Percentiles rank a stretch among this genome's conserved stretches.
Evolutionary conservation across 129 eudicot species (phyloP).

Genomic region (sunflower (Helianthus annuus)): DNA sequence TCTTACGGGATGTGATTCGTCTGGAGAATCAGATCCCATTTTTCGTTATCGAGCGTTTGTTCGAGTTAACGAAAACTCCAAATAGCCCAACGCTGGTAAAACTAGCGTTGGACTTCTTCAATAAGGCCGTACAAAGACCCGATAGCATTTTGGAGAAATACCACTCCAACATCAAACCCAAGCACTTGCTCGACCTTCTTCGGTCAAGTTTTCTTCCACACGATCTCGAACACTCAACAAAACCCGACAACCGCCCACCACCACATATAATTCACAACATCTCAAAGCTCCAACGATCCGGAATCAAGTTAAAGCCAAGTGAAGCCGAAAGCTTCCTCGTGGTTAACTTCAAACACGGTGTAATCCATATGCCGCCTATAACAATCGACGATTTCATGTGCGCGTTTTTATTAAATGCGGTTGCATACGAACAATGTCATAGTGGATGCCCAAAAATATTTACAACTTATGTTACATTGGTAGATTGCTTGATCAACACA

Average conservation of each 20-base stretch:
- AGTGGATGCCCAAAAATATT: slow-evolving; percentile 52
- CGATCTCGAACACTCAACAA: neutral
- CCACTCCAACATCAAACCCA: slow-evolving; percentile 32
- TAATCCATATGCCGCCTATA: slow-evolving; percentile 61
- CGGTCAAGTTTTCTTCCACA: slow-evolving; percentile 44
- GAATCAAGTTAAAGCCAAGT: slow-evolving; percentile 49
- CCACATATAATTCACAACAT: slow-evolving; percentile 58
- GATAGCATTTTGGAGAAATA: slow-evolving; percentile 34
- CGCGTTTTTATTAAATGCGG: slow-evolving; percentile 61
- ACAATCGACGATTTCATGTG: slow-evolving; percentile 78
- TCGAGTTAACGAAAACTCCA: slow-evolving; percentile 42
- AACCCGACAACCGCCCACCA: slow-evolving; percentile 25
- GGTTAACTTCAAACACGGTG: slow-evolving; percentile 50
- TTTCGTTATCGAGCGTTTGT: slow-evolving; percentile 58
- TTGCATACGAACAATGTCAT: slow-evolving; percentile 83
- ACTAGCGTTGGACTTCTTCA: slow-evolving; percentile 51
- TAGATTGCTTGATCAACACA: slow-evolving; percentile 77
- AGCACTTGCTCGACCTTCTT: slow-evolving; percentile 71
- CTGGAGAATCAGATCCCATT: slow-evolving; percentile 86
- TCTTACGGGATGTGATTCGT: slow-evolving; percentile 63
- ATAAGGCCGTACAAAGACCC: slow-evolving; percentile 37
- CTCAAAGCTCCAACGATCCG: slow-evolving; percentile 78
- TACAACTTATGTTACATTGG: slow-evolving; percentile 65
- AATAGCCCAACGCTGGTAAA: slow-evolving; percentile 34
- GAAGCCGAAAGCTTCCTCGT: slow-evolving; percentile 57